A percentile compares a stretch with the other conserved stretches of the same genome.
Conservation (phyloP, 2,329 filamentous ascomycete genomes). For the Akanthomyces uredinophilus region DNA sequence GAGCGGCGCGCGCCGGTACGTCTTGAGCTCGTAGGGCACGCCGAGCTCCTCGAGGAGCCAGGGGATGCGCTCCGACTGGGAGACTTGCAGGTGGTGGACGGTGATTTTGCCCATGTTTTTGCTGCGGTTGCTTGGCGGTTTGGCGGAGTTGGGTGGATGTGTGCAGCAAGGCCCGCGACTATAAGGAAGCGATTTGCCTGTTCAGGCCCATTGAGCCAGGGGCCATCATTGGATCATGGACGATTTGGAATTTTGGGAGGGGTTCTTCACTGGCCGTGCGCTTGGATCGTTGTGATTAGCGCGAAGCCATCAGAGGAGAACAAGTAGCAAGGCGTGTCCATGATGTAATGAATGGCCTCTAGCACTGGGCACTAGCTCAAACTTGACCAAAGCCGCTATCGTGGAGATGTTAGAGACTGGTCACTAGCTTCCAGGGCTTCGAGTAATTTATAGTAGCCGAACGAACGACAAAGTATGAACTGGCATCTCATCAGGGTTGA, state of each 20-base stretch:
- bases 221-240: not conserved
- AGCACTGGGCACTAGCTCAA: not conserved
- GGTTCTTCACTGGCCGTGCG: not conserved
- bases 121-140: not conserved
- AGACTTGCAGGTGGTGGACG: constrained; percentile 50
- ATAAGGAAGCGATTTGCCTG: no score
- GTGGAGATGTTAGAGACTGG: no score
- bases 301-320: not conserved
- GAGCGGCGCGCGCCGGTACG: constrained; percentile 28
- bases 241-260: not conserved
- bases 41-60: constrained; percentile 62
- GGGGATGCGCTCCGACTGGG: constrained; percentile 59
- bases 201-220: not conserved
- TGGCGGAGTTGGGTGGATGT: no score
- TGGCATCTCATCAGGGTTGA: no score
- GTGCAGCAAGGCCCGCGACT: not conserved
- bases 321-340: not conserved
- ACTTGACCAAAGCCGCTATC: not conserved
- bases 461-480: no score
- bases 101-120: constrained; percentile 24
- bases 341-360: not conserved
- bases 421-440: no score
- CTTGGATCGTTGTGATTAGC: not conserved
- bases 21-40: constrained; percentile 29
- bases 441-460: no score